These are phyloP conservation scores for Sherardia arvensis DNA, from an alignment of 257 asterid genomes.

Conservation along the genomic window DNA sequence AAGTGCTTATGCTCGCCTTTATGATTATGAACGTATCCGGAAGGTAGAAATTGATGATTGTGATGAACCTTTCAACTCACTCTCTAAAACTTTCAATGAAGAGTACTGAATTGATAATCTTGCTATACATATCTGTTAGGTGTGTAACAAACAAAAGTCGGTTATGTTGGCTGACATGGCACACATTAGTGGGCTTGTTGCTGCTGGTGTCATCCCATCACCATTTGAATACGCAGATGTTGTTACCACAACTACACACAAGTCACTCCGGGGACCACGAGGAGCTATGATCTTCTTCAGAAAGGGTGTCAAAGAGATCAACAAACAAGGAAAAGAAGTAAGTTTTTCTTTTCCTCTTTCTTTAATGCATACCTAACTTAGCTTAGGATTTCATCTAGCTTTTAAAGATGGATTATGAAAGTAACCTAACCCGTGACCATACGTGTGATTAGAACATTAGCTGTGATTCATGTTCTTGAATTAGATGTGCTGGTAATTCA, in stretches of 20 bases:
- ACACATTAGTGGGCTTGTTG: conserved; percentile 95
- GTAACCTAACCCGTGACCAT: too few species aligned
- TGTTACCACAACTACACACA: conserved; percentile 96
- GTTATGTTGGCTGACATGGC: conserved; percentile 96
- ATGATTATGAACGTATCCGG: conserved; percentile 85
- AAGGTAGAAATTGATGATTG: conserved; percentile 32
- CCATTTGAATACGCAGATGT: conserved; percentile 95
- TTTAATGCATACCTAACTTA: not conserved
- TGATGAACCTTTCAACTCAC: not conserved
- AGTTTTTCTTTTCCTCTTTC: conserved; percentile 19
- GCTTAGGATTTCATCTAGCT: not conserved
- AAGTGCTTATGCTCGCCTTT: conserved; percentile 92
- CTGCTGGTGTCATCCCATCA: conserved; percentile 96
- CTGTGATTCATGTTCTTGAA: not conserved
- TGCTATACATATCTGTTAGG: conserved; percentile 42
- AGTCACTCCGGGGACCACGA: conserved; percentile 93
- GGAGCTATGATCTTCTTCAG: conserved; percentile 98
- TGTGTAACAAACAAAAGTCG: conserved; percentile 88
- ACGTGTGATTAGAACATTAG: not conserved
- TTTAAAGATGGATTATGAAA: not conserved
- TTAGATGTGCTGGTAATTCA: not conserved
- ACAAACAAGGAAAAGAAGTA: conserved; percentile 88
- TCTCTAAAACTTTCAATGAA: not conserved
- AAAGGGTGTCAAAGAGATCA: conserved; percentile 81
- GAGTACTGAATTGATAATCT: not conserved